phyloP scores from a whole-genome alignment of 2,329 filamentous ascomycete genomes.

The Ilyonectria destructans region DNA sequence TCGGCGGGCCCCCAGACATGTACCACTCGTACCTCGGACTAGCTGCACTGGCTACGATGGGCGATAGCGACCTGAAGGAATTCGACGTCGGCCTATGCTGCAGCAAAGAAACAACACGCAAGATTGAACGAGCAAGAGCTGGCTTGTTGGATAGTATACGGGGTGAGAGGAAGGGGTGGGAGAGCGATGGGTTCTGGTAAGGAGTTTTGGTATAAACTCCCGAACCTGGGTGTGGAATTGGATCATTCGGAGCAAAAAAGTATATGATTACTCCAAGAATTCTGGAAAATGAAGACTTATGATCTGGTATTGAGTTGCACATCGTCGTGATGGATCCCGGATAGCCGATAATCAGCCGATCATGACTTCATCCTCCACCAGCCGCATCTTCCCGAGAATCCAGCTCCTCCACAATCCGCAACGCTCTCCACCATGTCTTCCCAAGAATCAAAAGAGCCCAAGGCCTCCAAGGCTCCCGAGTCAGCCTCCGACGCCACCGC shows the following conservation, averaged over 20 bases:
- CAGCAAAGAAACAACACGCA: slow-evolving; percentile 71
- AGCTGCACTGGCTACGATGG: slow-evolving; percentile 82
- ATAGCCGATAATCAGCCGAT: slow-evolving; percentile 39
- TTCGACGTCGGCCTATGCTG: slow-evolving; percentile 86
- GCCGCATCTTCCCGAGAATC: neutral
- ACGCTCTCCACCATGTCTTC: slow-evolving; percentile 21
- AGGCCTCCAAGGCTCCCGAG: slow-evolving; percentile 37
- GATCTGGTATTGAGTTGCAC: neutral
- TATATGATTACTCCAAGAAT: slow-evolving; percentile 9
- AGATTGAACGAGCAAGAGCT: slow-evolving; percentile 65
- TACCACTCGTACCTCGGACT: slow-evolving; percentile 93
- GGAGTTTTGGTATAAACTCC: neutral
- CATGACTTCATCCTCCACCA: slow-evolving; percentile 36
- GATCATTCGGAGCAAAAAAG: neutral
- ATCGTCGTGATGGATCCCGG: neutral
- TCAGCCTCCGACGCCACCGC: neutral
- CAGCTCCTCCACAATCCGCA: slow-evolving; percentile 2
- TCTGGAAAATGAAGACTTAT: slow-evolving; percentile 22
- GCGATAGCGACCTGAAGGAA: slow-evolving; percentile 77
- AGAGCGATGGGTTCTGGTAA: slow-evolving; percentile 44
- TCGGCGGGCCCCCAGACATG: slow-evolving; percentile 80
- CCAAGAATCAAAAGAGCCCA: slow-evolving; percentile 37
- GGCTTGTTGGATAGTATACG: slow-evolving; percentile 51
- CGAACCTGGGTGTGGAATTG: neutral
- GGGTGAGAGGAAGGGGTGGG: slow-evolving; percentile 35